Conservation (phyloP, 192 early-diverging fungal species). For the Dissophora ornata region DNA sequence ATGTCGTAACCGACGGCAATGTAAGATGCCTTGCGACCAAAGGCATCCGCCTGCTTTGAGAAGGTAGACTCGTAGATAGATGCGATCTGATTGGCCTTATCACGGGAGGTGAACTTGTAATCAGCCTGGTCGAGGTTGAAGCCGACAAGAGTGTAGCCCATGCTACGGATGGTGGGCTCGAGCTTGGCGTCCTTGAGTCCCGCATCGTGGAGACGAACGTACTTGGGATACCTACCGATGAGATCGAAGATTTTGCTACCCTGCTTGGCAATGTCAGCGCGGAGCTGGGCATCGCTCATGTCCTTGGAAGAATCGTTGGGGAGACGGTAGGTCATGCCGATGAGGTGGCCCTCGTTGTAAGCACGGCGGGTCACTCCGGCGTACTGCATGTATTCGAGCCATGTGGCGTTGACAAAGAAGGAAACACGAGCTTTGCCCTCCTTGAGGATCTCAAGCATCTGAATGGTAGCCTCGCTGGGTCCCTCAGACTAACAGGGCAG, state of each 20-base stretch:
- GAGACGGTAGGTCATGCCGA: constrained; percentile 66
- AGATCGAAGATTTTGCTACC: constrained; percentile 57
- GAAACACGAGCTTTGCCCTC: constrained; percentile 60
- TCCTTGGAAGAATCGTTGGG: constrained; percentile 58
- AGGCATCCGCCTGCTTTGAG: constrained; percentile 58
- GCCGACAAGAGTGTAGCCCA: constrained; percentile 59
- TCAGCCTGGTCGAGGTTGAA: constrained; percentile 63
- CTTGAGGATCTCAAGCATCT: constrained; percentile 63
- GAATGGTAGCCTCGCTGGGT: constrained; percentile 65
- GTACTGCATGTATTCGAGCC: constrained; percentile 66
- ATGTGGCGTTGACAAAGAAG: constrained; percentile 65
- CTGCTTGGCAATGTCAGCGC: constrained; percentile 57
- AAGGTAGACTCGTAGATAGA: constrained; percentile 55
- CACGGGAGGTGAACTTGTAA: constrained; percentile 58
- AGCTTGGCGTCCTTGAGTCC: constrained; percentile 54
- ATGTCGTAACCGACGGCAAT: constrained; percentile 63
- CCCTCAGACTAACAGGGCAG: constrained; percentile 55
- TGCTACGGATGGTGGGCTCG: constrained; percentile 53
- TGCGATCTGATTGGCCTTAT: constrained; percentile 57
- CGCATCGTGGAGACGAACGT: constrained; percentile 60
- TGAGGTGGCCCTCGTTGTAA: constrained; percentile 65
- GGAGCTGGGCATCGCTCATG: constrained; percentile 57
- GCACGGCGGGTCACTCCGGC: constrained; percentile 63
- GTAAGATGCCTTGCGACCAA: constrained; percentile 59
- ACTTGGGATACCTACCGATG: constrained; percentile 63